Conservation (phyloP, 176 grass and related monocot species). For the Alloteropsis semialata region DNA sequence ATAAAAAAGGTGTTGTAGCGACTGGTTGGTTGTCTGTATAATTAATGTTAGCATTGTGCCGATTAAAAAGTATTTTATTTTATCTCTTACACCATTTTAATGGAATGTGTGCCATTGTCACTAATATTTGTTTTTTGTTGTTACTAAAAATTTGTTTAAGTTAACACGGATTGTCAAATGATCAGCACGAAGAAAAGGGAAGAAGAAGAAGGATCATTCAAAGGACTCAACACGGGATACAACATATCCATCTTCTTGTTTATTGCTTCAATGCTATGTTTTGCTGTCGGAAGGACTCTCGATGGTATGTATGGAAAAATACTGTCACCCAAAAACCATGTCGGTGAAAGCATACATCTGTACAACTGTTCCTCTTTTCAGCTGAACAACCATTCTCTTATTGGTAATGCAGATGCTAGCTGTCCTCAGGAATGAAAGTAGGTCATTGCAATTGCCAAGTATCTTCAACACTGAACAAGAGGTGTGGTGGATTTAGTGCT, state of each 20-base stretch:
- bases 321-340: not conserved
- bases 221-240: conserved; percentile 64
- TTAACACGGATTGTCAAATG: conserved; percentile 19
- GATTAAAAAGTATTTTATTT: not conserved
- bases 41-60: not conserved
- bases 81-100: not conserved
- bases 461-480: conserved; percentile 92
- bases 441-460: conserved; percentile 60
- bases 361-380: not conserved
- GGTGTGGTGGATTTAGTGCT: conserved; percentile 42
- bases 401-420: conserved; percentile 67
- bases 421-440: conserved; percentile 74
- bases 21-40: not conserved
- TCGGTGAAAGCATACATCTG: not conserved
- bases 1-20: not conserved
- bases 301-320: conserved; percentile 55
- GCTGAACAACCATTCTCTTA: conserved; percentile 3
- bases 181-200: conserved; percentile 79
- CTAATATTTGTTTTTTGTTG: conserved; percentile 16
- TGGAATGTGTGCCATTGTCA: not conserved
- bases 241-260: conserved; percentile 58
- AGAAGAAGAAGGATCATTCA: conserved; percentile 84
- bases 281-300: conserved; percentile 90
- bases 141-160: not conserved
- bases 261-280: conserved; percentile 89